Percentiles rank a stretch among this genome's conserved stretches.
These are phyloP conservation scores for Colletotrichum sojae DNA, from an alignment of 2,329 filamentous ascomycete species.

Conservation along the genomic window DNA sequence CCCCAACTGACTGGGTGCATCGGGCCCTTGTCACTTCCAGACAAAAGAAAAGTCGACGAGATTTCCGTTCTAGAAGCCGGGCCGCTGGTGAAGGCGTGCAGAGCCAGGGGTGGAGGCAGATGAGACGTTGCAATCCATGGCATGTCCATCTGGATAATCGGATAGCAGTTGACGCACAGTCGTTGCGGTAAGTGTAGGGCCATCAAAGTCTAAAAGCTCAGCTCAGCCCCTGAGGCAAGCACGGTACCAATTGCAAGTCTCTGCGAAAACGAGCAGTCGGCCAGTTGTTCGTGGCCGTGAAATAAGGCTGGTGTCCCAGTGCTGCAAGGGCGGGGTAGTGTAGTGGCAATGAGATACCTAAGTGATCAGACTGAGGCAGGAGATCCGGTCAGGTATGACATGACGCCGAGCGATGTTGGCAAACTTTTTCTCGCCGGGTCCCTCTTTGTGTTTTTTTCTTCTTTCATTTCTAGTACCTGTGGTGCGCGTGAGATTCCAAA, in stretches of 20 bases:
- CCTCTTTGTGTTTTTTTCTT: too few relatives aligned
- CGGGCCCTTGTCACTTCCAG: slow-evolving; percentile 3
- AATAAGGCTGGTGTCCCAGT: slow-evolving; percentile 25
- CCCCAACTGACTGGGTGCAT: slow-evolving; percentile 8
- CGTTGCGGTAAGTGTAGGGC: slow-evolving; percentile 23
- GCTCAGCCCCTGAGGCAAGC: neutral
- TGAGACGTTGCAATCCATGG: slow-evolving; percentile 24
- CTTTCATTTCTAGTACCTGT: too few relatives aligned
- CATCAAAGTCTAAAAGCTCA: slow-evolving; percentile 16
- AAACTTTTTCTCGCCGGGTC: too few relatives aligned
- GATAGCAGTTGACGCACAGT: slow-evolving; percentile 20
- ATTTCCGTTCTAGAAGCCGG: slow-evolving; percentile 37
- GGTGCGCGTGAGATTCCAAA: too few relatives aligned
- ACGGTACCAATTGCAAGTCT: neutral
- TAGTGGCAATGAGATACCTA: too few relatives aligned
- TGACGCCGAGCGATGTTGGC: too few relatives aligned
- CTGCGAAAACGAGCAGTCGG: slow-evolving; percentile 6
- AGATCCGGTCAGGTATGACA: neutral
- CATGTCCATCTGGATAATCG: slow-evolving; percentile 26
- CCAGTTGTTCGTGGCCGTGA: neutral
- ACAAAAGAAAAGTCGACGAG: slow-evolving; percentile 7
- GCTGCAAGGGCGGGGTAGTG: slow-evolving; percentile 6
- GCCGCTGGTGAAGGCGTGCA: slow-evolving; percentile 10
- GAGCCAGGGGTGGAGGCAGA: slow-evolving; percentile 1
- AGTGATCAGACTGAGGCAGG: neutral